Evolutionary conservation across 192 early-diverging fungal genomes (phyloP).

Genomic region (Linnemannia zychae): DNA sequence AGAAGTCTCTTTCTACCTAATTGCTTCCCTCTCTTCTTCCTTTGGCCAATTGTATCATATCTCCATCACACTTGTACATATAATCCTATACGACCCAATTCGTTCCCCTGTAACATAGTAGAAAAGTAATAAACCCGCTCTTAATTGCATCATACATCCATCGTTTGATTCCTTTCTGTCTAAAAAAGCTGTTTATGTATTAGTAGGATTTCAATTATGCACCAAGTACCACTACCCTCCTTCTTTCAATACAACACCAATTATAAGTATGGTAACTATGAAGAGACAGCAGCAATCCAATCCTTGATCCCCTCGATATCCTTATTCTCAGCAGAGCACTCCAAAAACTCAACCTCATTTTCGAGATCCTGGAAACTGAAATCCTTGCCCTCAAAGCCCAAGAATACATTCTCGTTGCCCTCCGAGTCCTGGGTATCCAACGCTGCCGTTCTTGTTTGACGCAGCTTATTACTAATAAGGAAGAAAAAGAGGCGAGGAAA

Average conservation of each 20-base stretch:
- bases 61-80: neutral
- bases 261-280: neutral
- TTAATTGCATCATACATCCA: neutral
- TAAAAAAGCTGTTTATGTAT: neutral
- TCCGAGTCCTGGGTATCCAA: conserved; percentile 74
- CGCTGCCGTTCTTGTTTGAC: conserved; percentile 75
- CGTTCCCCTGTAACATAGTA: neutral
- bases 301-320: conserved; percentile 70
- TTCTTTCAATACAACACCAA: no score
- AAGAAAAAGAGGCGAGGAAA: neutral
- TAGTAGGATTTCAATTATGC: neutral
- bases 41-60: conserved; percentile 6
- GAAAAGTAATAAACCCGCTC: neutral
- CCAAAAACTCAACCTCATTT: conserved; percentile 75
- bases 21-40: neutral
- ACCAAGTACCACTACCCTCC: neutral
- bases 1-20: conserved; percentile 13
- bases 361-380: conserved; percentile 89
- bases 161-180: neutral
- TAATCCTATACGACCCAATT: neutral
- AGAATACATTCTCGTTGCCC: conserved; percentile 72
- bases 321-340: conserved; percentile 71
- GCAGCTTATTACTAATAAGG: conserved; percentile 68
- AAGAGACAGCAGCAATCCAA: conserved; percentile 68
- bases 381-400: conserved; percentile 85